Evolutionary conservation across 257 asterid genomes (phyloP).

Genomic region (Phtheirospermum japonicum): DNA sequence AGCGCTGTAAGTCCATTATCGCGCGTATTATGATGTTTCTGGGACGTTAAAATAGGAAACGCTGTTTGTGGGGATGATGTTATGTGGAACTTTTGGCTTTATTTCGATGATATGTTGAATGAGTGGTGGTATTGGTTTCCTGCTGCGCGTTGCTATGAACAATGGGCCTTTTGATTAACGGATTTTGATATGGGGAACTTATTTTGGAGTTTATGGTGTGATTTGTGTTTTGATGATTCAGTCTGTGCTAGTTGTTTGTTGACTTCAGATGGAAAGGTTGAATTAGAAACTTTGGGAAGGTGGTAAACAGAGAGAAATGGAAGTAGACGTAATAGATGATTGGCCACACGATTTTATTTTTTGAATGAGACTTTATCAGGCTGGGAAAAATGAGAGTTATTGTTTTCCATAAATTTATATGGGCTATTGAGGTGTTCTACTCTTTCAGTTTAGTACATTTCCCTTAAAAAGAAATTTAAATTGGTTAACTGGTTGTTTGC

Average conservation of each 20-base stretch:
- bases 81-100: too few relatives aligned
- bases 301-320: background rate
- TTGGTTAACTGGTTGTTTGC: background rate
- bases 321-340: background rate
- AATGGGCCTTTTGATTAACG: too few relatives aligned
- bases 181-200: too few relatives aligned
- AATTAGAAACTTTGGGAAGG: background rate
- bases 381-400: background rate
- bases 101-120: too few relatives aligned
- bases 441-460: background rate
- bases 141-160: too few relatives aligned
- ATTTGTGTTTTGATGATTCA: too few relatives aligned
- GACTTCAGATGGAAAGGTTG: too few relatives aligned
- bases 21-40: constrained; percentile 3
- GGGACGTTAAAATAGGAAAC: constrained; percentile 5
- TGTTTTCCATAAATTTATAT: background rate
- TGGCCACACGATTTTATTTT: background rate
- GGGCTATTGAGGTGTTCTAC: background rate
- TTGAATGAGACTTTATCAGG: background rate
- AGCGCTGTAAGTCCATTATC: constrained; percentile 42
- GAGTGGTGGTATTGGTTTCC: too few relatives aligned
- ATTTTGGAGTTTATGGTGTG: too few relatives aligned
- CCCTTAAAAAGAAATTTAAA: background rate
- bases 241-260: too few relatives aligned
- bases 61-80: background rate